A percentile compares a stretch with the other conserved stretches of the same genome.
Conservation (phyloP, 805 yeast genomes). For the Saccharomycopsis sp. region DNA sequence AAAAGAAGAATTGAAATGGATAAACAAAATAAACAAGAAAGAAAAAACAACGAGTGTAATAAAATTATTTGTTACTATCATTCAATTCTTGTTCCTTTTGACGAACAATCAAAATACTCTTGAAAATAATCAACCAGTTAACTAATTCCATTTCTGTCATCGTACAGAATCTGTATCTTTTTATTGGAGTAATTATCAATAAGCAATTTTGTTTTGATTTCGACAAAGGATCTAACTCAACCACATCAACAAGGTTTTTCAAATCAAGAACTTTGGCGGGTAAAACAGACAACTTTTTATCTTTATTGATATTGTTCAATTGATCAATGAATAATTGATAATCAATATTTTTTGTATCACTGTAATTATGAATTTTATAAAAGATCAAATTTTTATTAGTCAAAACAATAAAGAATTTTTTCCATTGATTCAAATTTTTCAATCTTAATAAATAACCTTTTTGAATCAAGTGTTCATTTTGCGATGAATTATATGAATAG, state of each 20-base stretch:
- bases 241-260: conserved; percentile 33
- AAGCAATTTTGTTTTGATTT: conserved; percentile 35
- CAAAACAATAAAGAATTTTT: conserved; percentile 31
- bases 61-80: no score
- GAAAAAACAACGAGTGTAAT: no score
- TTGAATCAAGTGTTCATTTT: conserved; percentile 29
- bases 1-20: no score
- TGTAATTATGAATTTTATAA: conserved; percentile 26
- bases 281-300: conserved; percentile 2
- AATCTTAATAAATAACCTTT: conserved; percentile 33
- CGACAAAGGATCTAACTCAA: conserved; percentile 39
- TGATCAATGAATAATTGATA: conserved; percentile 4
- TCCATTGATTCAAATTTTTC: conserved; percentile 40
- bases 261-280: conserved; percentile 28
- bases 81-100: conserved; percentile 18
- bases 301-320: not conserved
- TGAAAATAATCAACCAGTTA: conserved; percentile 38
- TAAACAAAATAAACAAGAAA: not conserved
- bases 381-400: conserved; percentile 32
- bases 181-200: conserved; percentile 35
- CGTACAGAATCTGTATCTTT: conserved; percentile 35
- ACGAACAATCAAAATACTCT: conserved; percentile 24
- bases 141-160: conserved; percentile 35
- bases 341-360: conserved; percentile 18
- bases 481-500: conserved; percentile 14